These are phyloP conservation scores for Hirschioporus abietinus DNA, from an alignment of 768 basidiomycete genomes.

Conservation along the genomic window DNA sequence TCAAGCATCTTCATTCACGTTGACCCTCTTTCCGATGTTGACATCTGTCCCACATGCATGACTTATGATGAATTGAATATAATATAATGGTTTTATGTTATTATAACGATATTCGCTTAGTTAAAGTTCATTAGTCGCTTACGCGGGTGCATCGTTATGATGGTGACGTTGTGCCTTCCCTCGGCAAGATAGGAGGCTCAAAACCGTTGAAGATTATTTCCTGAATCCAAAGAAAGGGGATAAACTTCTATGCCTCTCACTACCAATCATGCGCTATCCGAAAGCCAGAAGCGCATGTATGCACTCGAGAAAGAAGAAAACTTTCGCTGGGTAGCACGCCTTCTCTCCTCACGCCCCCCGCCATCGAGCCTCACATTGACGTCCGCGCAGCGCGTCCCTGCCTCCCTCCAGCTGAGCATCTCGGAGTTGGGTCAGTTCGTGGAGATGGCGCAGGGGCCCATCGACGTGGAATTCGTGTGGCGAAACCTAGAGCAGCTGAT, in stretches of 20 bases:
- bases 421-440: constrained; percentile 51
- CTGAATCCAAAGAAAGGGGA: background rate
- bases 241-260: background rate
- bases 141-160: too few species aligned
- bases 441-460: constrained; percentile 41
- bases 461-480: constrained; percentile 40
- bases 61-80: background rate
- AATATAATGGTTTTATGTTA: background rate
- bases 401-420: constrained; percentile 33
- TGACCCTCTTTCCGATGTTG: background rate
- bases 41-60: background rate
- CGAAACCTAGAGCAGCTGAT: constrained; percentile 33
- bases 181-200: background rate
- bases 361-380: constrained; percentile 37
- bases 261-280: background rate
- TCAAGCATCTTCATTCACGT: too few species aligned
- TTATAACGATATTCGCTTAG: too few species aligned
- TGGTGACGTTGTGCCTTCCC: too few species aligned
- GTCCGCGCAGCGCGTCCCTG: constrained; percentile 33
- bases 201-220: background rate
- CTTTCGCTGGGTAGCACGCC: constrained; percentile 49
- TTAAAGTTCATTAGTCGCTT: too few species aligned
- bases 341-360: constrained; percentile 34
- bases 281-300: constrained; percentile 41
- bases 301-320: constrained; percentile 46